Percentiles rank a stretch among this genome's conserved stretches.
These are phyloP conservation scores for Nigrospora oryzae DNA, from an alignment of 2,329 filamentous ascomycete genomes.

Conservation along the genomic window DNA sequence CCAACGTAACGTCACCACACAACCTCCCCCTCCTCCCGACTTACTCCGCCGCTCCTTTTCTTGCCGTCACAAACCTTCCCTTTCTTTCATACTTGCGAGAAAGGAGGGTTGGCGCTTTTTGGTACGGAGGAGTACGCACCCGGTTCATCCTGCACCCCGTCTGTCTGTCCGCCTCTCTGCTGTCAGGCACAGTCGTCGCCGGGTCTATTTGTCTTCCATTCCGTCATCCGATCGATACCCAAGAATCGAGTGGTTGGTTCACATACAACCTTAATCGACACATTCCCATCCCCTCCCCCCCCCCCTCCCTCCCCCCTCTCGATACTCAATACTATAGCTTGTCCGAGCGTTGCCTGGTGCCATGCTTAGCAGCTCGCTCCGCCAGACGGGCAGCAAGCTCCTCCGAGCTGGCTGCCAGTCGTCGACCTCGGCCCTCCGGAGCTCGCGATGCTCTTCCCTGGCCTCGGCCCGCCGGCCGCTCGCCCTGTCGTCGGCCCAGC, in stretches of 20 bases:
- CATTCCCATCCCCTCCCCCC: too few relatives aligned
- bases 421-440: constrained; percentile 23
- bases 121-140: constrained; percentile 5
- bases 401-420: constrained; percentile 42
- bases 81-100: constrained; percentile 11
- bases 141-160: neutral
- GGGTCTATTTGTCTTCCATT: neutral
- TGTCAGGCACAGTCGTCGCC: too few relatives aligned
- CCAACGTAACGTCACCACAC: constrained; percentile 3
- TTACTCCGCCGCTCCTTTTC: constrained; percentile 41
- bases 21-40: constrained; percentile 23
- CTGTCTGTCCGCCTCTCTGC: too few relatives aligned
- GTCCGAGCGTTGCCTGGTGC: constrained; percentile 31
- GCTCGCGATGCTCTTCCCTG: constrained; percentile 33
- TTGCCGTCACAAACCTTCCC: constrained; percentile 15
- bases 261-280: too few relatives aligned
- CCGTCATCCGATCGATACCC: neutral
- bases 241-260: too few relatives aligned
- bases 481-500: constrained; percentile 37
- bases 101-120: constrained; percentile 14
- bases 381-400: constrained; percentile 57
- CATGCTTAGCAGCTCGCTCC: constrained; percentile 67
- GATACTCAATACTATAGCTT: constrained; percentile 6
- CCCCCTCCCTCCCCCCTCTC: too few relatives aligned
- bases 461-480: constrained; percentile 39